Evolutionary conservation across 148 eudicot species (phyloP), one percentile per base, ranked within the genome.

Genomic region (Rhododendron vialii): DNA sequence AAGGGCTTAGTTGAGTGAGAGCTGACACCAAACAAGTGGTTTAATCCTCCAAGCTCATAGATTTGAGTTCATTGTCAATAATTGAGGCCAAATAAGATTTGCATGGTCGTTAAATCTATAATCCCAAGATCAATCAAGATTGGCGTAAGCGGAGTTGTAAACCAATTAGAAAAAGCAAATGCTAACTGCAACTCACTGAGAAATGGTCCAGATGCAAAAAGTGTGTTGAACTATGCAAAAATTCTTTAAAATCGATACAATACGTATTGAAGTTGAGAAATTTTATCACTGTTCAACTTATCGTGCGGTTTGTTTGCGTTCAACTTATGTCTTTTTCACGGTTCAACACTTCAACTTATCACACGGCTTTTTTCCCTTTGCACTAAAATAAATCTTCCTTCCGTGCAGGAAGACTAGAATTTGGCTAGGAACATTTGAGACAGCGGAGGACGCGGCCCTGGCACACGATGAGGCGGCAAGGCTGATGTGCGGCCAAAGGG

Each of bases 361-460:
- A 10, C 12, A 8, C 4, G 13, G 14, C 30, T 9, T 65, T 7
- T 33, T 35, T 55, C 14, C 22, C 12, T 74, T 84, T 7, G 11
- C 6, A 8, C 24, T 1, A 2, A 65, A 41, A 38, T 9, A 36
- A 82, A 26, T 22, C 47, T 83, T 12, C 2, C 10, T 51, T 74
- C 48, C 74, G 20, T 74, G 48, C 88, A 94, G 96, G 92, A 94
- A 94, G 85, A 94, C 96, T 10, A 92, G 96, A 86, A 94, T 94
- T 47, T 94, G 96, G 96, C 86, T 94, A 13, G 96, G 94, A 24
- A 92, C 94, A n/a, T 94, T 91, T 55, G 96, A 94, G 89, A 94
- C 96, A 26, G 93, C 96, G 6, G 93, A 94, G 89, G 96, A 91
- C 38, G 96, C 94, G 51, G 96, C 96, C 14, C 88, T 90, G 74